These are phyloP conservation scores for Kregervanrija delftensis DNA, from an alignment of 805 yeast genomes.

Conservation along the genomic window DNA sequence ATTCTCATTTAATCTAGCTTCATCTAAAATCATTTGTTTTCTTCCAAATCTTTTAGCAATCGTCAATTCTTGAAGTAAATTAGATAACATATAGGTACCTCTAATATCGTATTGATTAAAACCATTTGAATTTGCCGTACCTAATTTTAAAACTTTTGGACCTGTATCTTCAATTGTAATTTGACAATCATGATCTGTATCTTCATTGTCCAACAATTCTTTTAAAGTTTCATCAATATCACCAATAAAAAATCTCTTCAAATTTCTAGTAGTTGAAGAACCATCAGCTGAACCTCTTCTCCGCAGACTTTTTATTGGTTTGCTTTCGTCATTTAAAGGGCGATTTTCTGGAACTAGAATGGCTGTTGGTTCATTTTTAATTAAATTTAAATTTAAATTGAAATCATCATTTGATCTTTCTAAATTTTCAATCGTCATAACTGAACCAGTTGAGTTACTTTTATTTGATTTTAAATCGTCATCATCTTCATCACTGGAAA, in stretches of 20 bases:
- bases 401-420: neutral
- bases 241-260: conserved; percentile 58
- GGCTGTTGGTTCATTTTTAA: neutral
- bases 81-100: conserved; percentile 87
- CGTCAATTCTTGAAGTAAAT: conserved; percentile 80
- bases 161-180: conserved; percentile 83
- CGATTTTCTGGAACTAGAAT: neutral
- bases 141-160: conserved; percentile 71
- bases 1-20: conserved; percentile 75
- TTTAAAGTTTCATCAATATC: conserved; percentile 69
- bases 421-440: neutral
- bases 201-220: conserved; percentile 67
- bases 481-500: conserved; percentile 11
- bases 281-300: conserved; percentile 55
- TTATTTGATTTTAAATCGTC: neutral
- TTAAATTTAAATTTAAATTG: too few species aligned
- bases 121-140: conserved; percentile 83
- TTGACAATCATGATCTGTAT: conserved; percentile 78
- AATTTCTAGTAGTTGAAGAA: conserved; percentile 23
- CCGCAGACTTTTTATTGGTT: conserved; percentile 9
- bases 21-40: conserved; percentile 72
- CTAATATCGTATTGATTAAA: conserved; percentile 64
- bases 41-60: conserved; percentile 79
- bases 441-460: conserved; percentile 10
- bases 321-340: neutral